Evolutionary conservation across 2,329 filamentous ascomycete species (phyloP).

Genomic region (Cordyceps farinosa): DNA sequence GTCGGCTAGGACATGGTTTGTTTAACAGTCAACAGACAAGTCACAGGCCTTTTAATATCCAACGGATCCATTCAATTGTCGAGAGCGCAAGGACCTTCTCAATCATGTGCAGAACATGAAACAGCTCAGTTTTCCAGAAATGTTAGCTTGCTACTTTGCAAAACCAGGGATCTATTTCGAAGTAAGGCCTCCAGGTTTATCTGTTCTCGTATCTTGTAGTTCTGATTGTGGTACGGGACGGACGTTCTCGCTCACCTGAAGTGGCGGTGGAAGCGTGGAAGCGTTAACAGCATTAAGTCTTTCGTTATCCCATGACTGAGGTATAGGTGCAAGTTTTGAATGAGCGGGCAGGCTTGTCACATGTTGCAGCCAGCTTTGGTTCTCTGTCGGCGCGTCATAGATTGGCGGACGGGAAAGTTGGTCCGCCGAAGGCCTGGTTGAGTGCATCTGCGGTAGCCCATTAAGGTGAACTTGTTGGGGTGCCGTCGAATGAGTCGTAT

Average conservation of each 20-base stretch:
- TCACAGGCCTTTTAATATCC: background rate
- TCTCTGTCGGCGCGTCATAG: background rate
- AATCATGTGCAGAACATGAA: background rate
- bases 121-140: background rate
- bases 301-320: background rate
- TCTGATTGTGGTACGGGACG: background rate
- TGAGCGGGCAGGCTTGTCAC: background rate
- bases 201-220: background rate
- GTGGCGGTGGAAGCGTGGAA: background rate
- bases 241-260: background rate
- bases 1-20: background rate
- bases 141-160: background rate
- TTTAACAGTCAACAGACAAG: background rate
- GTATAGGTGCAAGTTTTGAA: background rate
- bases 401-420: background rate
- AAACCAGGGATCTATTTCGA: background rate
- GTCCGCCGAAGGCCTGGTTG: background rate
- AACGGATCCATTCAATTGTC: background rate
- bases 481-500: background rate
- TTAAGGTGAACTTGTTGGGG: background rate
- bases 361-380: background rate
- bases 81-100: background rate
- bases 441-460: background rate
- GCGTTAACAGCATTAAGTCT: background rate
- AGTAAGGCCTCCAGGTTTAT: background rate